Base-by-base conservation (phyloP, 805 yeast species). In the Candida verbasci region DNA sequence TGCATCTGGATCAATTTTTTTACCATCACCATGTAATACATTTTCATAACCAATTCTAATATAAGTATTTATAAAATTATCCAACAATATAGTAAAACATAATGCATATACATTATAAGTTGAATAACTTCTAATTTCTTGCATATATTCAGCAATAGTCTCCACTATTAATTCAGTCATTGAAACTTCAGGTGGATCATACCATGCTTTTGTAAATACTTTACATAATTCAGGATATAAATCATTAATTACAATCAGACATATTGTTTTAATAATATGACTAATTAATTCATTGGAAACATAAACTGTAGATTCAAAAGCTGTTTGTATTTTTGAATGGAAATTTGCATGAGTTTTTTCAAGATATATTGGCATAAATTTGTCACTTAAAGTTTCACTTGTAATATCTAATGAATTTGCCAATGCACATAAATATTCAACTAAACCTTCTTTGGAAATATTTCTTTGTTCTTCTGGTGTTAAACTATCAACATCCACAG, bases 391-490 rank as follows among this genome's bases (percentile, higher is more conserved):
- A 40, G 82, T 72, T 33, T 76, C 76, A 5, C 82, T 72, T 39
- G 85, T 79, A 17, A 84, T 82, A 44, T 84, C 93, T 58, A 84
- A 94, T 47, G 89, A 93, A 58, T 87, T 87, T 2, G 89, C 91
- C 12, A 86, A 69, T 0, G 95, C 95, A 11, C 85, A 74, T 35
- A 85, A 60, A 58, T 87, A 87, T 50, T 87, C 96, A 26, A 82
- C 68, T 21, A 87, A 63, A 2, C 96, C 96, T 17, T 85, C 81
- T 68, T 40, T 65, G 3, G 72, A 61, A 17, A 65, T 56, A 11
- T 52, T 48, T 6, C 58, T 57, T 17, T 60, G 47, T 43, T 67
- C 60, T 38, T 65, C 70, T 6, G 56, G 56, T 0, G 68, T 49
- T 69, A 67, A 62, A 42, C 56, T 62, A 17, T 65, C 70, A 35